Conservation (phyloP, 805 yeast genomes). For the Pichia pseudocactophila region DNA sequence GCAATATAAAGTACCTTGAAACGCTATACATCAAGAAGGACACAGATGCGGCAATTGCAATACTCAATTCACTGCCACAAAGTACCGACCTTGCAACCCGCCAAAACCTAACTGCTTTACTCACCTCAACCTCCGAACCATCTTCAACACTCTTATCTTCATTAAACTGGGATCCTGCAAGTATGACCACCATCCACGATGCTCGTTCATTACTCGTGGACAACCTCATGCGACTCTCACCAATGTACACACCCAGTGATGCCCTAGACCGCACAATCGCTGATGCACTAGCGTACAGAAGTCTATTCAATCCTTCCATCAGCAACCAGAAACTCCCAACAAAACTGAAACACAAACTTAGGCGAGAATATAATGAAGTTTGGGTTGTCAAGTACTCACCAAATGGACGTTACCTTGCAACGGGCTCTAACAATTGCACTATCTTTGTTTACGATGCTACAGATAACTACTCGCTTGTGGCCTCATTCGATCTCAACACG, state of each 20-base stretch:
- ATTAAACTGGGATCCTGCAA: constrained; percentile 7
- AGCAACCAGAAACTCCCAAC: constrained; percentile 30
- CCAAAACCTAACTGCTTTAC: constrained; percentile 6
- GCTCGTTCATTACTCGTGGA: constrained; percentile 36
- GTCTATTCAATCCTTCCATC: constrained; percentile 18
- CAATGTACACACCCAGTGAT: constrained; percentile 37
- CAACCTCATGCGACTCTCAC: constrained; percentile 37
- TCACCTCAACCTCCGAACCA: constrained; percentile 2
- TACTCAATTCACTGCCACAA: constrained; percentile 4
- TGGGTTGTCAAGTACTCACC: constrained; percentile 80
- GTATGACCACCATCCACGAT: background rate
- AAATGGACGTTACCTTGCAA: constrained; percentile 65
- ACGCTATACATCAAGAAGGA: constrained; percentile 5
- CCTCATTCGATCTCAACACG: constrained; percentile 35
- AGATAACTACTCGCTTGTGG: constrained; percentile 33
- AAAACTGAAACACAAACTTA: constrained; percentile 35
- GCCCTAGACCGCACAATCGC: constrained; percentile 41
- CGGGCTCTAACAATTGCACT: constrained; percentile 62
- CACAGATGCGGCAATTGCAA: constrained; percentile 1
- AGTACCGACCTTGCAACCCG: constrained; percentile 5
- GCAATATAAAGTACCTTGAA: constrained; percentile 1
- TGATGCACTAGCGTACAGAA: constrained; percentile 44
- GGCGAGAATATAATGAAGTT: constrained; percentile 61
- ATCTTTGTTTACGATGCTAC: constrained; percentile 58
- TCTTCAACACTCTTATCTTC: constrained; percentile 3